Conservation (phyloP, 306 rosid species). For the Erythrophleum fordii region DNA sequence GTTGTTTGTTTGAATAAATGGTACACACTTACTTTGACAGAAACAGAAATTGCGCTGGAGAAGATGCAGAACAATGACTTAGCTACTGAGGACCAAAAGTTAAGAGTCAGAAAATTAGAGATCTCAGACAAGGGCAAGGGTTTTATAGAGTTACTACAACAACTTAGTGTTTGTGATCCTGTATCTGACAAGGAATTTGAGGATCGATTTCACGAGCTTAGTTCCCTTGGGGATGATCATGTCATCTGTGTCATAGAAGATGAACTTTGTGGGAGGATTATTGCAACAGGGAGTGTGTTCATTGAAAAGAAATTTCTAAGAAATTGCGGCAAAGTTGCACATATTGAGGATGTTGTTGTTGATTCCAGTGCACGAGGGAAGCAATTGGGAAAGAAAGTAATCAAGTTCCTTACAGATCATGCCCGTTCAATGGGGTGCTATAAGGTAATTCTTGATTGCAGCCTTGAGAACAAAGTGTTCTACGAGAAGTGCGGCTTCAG, state of each 20-base stretch:
- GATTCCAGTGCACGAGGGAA: conserved; percentile 65
- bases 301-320: conserved; percentile 71
- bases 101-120: conserved; percentile 45
- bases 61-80: conserved; percentile 16
- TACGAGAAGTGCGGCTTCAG: conserved; percentile 68
- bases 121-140: conserved; percentile 77
- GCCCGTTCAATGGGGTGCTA: conserved; percentile 72
- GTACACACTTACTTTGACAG: neutral
- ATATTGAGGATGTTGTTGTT: conserved; percentile 84
- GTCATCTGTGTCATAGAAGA: conserved; percentile 71
- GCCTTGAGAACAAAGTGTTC: conserved; percentile 46
- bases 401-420: conserved; percentile 65
- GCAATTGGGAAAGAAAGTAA: conserved; percentile 59
- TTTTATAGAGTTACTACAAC: conserved; percentile 69
- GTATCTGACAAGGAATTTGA: conserved; percentile 70
- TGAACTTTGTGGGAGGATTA: conserved; percentile 46
- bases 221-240: conserved; percentile 66
- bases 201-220: conserved; percentile 64
- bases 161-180: conserved; percentile 73
- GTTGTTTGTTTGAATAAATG: neutral
- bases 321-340: conserved; percentile 78
- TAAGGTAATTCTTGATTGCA: conserved; percentile 86
- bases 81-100: neutral
- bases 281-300: conserved; percentile 64
- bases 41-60: conserved; percentile 4